Evolutionary conservation across 192 early-diverging fungal genomes (phyloP).

Genomic region (Phlyctochytrium arcticum): DNA sequence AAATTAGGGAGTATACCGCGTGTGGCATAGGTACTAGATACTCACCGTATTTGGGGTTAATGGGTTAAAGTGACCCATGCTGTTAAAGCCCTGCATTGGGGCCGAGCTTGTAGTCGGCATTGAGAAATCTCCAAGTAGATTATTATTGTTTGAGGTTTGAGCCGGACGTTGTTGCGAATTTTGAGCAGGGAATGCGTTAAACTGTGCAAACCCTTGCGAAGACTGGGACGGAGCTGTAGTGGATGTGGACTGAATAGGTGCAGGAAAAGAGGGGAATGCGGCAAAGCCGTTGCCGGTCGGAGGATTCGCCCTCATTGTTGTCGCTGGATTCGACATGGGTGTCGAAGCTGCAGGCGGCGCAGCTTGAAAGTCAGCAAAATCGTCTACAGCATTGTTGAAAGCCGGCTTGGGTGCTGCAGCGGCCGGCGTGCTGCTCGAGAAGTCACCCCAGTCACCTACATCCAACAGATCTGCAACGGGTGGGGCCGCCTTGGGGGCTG

Average conservation of each 20-base stretch:
- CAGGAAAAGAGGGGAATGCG: constrained; percentile 6
- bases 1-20: no score
- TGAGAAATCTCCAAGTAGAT: constrained; percentile 3
- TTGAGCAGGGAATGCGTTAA: no score
- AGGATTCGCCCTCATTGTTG: no score
- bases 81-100: no score
- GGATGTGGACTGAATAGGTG: neutral
- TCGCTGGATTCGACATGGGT: neutral
- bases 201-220: neutral
- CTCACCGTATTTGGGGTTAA: no score
- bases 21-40: no score
- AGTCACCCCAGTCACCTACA: constrained; percentile 81
- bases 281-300: neutral
- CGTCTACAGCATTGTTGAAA: neutral
- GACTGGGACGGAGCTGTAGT: neutral
- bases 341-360: constrained; percentile 4
- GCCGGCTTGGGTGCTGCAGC: neutral
- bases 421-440: constrained; percentile 41
- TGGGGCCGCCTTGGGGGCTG: constrained; percentile 18
- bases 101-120: no score
- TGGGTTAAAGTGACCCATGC: no score
- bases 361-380: constrained; percentile 32
- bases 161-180: no score
- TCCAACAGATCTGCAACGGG: constrained; percentile 60
- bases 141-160: neutral